These are phyloP conservation scores for Aaosphaeria pasadenensis DNA, from an alignment of 2,329 filamentous ascomycete genomes.

Conservation along the genomic window DNA sequence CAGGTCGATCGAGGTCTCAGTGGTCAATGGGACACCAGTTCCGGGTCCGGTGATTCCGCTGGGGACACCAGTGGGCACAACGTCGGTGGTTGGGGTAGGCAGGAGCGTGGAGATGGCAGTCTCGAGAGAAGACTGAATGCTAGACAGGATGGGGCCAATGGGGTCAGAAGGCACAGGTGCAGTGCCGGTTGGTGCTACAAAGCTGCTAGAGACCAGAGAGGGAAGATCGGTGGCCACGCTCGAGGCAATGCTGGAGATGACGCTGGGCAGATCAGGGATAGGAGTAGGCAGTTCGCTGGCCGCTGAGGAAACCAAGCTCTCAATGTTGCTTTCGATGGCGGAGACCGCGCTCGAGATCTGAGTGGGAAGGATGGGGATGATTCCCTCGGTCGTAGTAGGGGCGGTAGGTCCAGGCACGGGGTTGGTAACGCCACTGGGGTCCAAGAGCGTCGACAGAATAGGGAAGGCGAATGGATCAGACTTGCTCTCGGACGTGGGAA, in stretches of 20 bases:
- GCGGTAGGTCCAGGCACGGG: constrained; percentile 4
- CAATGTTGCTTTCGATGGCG: constrained; percentile 4
- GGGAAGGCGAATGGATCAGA: not conserved
- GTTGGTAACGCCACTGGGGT: constrained; percentile 1
- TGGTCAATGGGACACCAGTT: not conserved
- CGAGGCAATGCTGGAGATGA: constrained; percentile 10
- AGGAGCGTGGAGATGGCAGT: not conserved
- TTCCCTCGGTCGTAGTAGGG: constrained; percentile 1
- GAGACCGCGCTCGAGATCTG: constrained; percentile 6
- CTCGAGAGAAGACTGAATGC: constrained; percentile 1
- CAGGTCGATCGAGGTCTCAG: no score
- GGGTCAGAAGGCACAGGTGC: not conserved
- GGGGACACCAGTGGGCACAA: not conserved
- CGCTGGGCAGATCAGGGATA: constrained; percentile 7
- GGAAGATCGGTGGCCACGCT: constrained; percentile 5
- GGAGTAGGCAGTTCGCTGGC: constrained; percentile 11
- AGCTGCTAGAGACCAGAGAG: not conserved
- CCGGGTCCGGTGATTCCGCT: not conserved
- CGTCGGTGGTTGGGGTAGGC: not conserved
- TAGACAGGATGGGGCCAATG: constrained; percentile 4
- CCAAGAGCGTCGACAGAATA: not conserved
- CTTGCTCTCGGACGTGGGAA: constrained; percentile 16
- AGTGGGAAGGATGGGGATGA: constrained; percentile 1
- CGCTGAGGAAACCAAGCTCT: constrained; percentile 6
- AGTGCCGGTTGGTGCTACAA: constrained; percentile 6